Base-by-base conservation (phyloP, 352 stramenopile genomes). In the Aphanomyces invadans region DNA sequence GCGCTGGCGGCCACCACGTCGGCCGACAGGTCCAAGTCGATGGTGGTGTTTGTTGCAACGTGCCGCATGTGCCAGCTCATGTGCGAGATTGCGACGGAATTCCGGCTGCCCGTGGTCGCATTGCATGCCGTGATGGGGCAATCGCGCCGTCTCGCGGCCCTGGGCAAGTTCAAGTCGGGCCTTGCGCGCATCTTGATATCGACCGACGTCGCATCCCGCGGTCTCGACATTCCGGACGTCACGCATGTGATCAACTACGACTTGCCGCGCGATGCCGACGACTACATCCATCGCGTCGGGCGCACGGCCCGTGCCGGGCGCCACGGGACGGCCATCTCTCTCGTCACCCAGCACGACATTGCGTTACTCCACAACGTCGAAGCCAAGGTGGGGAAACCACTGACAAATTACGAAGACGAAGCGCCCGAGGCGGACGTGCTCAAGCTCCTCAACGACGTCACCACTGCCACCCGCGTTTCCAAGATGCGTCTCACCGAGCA, bases 231-330 rank as follows among this genome's bases (percentile, higher is more conserved):
- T 53, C 95, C 95, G 0, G 80, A 95, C 62, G 90, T 97, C 11
- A 95, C 98, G 72, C 75, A 99, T 2, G 97, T 99, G 23, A 76
- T 99, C 45, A 99, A 99, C 74, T 98, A 95, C 39, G 97, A 99
- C 74, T 68, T 99, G 23, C 97, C 97, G 3, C 82, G 90, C 28
- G 89, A 92, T 57, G 74, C 94, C n/a, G 88, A 97, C 44, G 95
- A 98, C 73, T 99, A 99, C 73, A 93, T 99, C 39, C 97, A 99
- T 73, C 89, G 97, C 31, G 94, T 99, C 32, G 96, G 97, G 54
- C 85, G 97, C 71, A 99, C 95, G 1, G 95, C 94, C 10, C 86
- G 95, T 74, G 93, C 93, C 0, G 95, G 97, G 5, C 77, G 92
- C 56, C 77, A 79, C 51, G 96, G 97, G 31, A 79, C 87, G 45